Evolutionary conservation across 2,329 filamentous ascomycete genomes (phyloP).

Genomic region (Scytalidium lignicola): DNA sequence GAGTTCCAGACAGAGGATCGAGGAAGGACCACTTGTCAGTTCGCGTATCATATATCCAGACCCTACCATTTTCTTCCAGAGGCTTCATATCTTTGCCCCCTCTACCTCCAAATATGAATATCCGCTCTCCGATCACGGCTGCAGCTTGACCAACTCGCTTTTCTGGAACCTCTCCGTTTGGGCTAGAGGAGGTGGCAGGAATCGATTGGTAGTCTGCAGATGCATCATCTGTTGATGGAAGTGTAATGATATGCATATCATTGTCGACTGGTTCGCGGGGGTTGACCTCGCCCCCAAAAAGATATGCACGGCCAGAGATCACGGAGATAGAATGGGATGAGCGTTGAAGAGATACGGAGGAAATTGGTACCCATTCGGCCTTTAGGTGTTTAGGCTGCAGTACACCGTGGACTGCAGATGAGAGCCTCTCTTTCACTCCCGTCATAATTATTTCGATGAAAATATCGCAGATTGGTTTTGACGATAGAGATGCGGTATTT

Average conservation of each 20-base stretch:
- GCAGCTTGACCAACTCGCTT: slow-evolving; percentile 71
- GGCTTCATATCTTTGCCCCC: slow-evolving; percentile 64
- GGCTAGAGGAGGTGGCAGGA: slow-evolving; percentile 39
- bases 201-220: slow-evolving; percentile 54
- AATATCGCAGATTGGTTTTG: not conserved
- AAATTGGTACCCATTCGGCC: slow-evolving; percentile 57
- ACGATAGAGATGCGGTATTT: too few species aligned
- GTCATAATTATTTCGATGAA: not conserved
- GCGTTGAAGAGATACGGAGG: slow-evolving; percentile 52
- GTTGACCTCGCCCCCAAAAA: slow-evolving; percentile 73
- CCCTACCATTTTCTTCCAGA: slow-evolving; percentile 66
- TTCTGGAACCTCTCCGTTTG: slow-evolving; percentile 47
- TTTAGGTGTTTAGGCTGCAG: slow-evolving; percentile 33
- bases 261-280: slow-evolving; percentile 67
- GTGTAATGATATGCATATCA: slow-evolving; percentile 59
- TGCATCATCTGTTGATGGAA: slow-evolving; percentile 52
- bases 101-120: slow-evolving; percentile 80
- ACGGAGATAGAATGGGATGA: slow-evolving; percentile 70
- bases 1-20: slow-evolving; percentile 45
- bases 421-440: not conserved
- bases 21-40: slow-evolving; percentile 60
- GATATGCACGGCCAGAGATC: slow-evolving; percentile 51
- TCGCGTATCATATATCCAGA: slow-evolving; percentile 72
- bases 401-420: slow-evolving; percentile 17
- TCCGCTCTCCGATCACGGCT: slow-evolving; percentile 59